Conservation (phyloP, 352 stramenopile species). For the Globisporangium megalacanthum region DNA sequence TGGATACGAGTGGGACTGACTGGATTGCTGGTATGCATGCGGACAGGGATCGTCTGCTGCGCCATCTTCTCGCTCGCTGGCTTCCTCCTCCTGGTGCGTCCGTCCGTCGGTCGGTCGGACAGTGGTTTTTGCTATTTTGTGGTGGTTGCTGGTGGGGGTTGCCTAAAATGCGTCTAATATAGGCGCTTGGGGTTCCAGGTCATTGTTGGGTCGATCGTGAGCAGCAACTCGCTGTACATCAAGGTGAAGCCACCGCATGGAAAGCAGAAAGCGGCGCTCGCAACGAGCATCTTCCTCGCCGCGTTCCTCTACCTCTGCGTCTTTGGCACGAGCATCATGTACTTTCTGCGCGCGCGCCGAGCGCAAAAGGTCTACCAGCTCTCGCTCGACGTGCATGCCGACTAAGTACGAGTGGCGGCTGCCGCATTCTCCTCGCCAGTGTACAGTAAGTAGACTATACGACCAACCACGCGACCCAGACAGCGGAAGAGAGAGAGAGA, state of each 20-base stretch:
- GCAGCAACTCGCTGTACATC: constrained; percentile 86
- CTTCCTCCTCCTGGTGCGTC: constrained; percentile 62
- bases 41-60: constrained; percentile 63
- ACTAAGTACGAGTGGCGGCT: constrained; percentile 29
- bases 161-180: background rate
- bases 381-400: constrained; percentile 79
- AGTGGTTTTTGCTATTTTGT: background rate
- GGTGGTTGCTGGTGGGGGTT: background rate
- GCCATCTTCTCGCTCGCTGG: constrained; percentile 71
- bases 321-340: constrained; percentile 85
- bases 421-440: constrained; percentile 8
- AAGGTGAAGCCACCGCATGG: constrained; percentile 71
- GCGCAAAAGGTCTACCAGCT: constrained; percentile 87
- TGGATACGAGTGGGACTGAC: background rate
- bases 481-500: too few relatives aligned
- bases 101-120: too few relatives aligned
- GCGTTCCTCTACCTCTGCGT: constrained; percentile 81
- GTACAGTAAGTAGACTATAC: constrained; percentile 62
- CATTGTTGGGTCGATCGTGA: constrained; percentile 82
- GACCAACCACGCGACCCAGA: background rate
- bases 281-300: constrained; percentile 83
- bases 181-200: constrained; percentile 25
- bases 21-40: background rate
- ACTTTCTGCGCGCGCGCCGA: constrained; percentile 67
- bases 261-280: constrained; percentile 80